Percentiles rank a stretch among this genome's conserved stretches.
Evolutionary conservation across 352 stramenopile species (phyloP).

Genomic region (Globisporangium nodosum): DNA sequence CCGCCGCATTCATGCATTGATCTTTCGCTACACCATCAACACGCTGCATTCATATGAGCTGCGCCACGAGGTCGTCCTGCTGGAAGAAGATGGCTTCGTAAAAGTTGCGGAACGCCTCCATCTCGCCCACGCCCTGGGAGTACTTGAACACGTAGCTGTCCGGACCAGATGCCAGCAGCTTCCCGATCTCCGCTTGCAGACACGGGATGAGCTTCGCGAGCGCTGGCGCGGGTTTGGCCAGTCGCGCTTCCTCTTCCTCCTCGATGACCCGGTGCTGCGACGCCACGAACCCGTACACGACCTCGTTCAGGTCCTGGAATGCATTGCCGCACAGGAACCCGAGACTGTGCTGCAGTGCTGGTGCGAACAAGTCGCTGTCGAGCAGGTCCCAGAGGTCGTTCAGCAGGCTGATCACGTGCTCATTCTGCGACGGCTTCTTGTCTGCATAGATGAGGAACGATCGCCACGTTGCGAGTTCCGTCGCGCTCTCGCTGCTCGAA

Average conservation of each 20-base stretch:
- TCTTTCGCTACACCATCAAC: background rate
- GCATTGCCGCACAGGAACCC: conserved; percentile 72
- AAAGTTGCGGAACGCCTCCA: conserved; percentile 80
- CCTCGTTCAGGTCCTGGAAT: conserved; percentile 75
- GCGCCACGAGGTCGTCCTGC: conserved; percentile 31
- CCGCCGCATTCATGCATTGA: background rate
- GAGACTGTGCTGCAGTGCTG: conserved; percentile 64
- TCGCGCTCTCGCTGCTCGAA: conserved; percentile 10
- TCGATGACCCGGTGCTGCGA: conserved; percentile 15
- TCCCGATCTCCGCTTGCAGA: conserved; percentile 66
- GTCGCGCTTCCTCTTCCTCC: conserved; percentile 20
- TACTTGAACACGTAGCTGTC: conserved; percentile 69
- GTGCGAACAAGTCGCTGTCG: conserved; percentile 71
- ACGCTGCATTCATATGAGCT: conserved; percentile 25
- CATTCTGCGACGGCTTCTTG: conserved; percentile 58
- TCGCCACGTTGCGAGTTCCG: conserved; percentile 42
- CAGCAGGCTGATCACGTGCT: conserved; percentile 71
- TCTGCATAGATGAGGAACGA: conserved; percentile 74
- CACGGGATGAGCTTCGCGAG: conserved; percentile 78
- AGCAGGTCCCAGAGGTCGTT: conserved; percentile 82
- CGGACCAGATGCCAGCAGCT: conserved; percentile 44
- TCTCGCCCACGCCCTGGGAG: conserved; percentile 68
- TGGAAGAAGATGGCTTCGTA: conserved; percentile 84
- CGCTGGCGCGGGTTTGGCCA: conserved; percentile 44
- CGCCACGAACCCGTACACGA: conserved; percentile 47